phyloP scores from a whole-genome alignment of 805 yeast species.

The Komagataella ulmi region DNA sequence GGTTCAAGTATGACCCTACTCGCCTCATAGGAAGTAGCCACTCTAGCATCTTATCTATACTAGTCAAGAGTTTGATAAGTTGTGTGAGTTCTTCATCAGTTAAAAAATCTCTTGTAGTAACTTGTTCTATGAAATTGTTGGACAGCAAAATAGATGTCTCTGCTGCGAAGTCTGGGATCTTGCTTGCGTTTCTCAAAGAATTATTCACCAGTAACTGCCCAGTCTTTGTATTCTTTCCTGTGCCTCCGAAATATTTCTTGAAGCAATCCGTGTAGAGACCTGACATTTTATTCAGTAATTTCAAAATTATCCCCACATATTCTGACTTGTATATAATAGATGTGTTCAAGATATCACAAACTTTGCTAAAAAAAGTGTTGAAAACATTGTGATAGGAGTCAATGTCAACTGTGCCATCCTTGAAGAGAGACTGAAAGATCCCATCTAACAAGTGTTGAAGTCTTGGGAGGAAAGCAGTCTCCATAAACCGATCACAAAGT shows the following conservation, averaged over 20 bases:
- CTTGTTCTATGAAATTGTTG: conserved; percentile 6
- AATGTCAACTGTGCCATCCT: conserved; percentile 33
- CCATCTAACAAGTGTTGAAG: not conserved
- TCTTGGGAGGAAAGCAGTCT: not conserved
- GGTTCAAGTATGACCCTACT: not conserved
- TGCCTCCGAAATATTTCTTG: conserved; percentile 9
- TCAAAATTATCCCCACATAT: conserved; percentile 32
- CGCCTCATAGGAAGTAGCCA: not conserved
- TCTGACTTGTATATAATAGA: conserved; percentile 44
- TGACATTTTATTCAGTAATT: conserved; percentile 24
- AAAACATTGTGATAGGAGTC: conserved; percentile 17
- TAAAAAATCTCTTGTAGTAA: conserved; percentile 7
- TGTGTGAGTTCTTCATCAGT: not conserved
- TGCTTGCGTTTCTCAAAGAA: not conserved
- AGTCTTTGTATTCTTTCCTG: not conserved
- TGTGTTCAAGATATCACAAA: conserved; percentile 44
- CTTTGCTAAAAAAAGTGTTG: conserved; percentile 28
- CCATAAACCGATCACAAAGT: not conserved
- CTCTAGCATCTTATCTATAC: not conserved
- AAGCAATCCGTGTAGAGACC: conserved; percentile 18
- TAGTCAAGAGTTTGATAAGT: not conserved
- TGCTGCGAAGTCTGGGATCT: not conserved
- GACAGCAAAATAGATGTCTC: not conserved
- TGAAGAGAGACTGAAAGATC: conserved; percentile 56
- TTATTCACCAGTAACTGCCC: not conserved